Evolutionary conservation across 1,139 yeast species (phyloP).

Genomic region (Pichia sp.): DNA sequence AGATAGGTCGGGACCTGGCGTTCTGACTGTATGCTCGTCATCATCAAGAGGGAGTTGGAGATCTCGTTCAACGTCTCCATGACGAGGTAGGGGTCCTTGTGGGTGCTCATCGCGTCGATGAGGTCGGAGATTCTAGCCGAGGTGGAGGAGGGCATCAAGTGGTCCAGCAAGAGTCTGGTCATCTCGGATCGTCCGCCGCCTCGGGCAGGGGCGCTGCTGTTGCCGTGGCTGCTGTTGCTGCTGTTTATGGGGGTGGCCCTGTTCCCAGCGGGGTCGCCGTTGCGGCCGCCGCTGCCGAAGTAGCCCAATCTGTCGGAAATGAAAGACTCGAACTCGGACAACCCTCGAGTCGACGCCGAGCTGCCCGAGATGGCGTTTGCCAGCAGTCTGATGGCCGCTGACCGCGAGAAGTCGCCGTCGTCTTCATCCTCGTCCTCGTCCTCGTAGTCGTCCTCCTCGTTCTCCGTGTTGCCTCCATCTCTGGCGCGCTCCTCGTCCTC

Average conservation of each 20-base stretch:
- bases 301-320: background rate
- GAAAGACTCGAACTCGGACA: constrained; percentile 6
- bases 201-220: background rate
- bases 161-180: constrained; percentile 16
- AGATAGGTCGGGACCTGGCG: constrained; percentile 59
- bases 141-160: constrained; percentile 9
- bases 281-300: background rate
- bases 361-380: constrained; percentile 14
- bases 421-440: background rate
- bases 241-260: background rate
- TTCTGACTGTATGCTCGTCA: constrained; percentile 57
- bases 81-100: constrained; percentile 45
- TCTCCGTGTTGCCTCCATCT: background rate
- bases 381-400: constrained; percentile 14
- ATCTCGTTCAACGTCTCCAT: constrained; percentile 61
- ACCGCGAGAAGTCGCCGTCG: background rate
- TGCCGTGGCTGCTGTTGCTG: background rate
- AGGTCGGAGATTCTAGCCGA: constrained; percentile 32
- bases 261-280: background rate
- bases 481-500: constrained; percentile 5
- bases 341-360: background rate
- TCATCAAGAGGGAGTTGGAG: constrained; percentile 61
- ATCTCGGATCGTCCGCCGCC: constrained; percentile 3
- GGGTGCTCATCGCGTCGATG: constrained; percentile 40
- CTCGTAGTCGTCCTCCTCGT: background rate